Conservation (phyloP, 1,139 yeast genomes). For the Wickerhamiella pararugosa region DNA sequence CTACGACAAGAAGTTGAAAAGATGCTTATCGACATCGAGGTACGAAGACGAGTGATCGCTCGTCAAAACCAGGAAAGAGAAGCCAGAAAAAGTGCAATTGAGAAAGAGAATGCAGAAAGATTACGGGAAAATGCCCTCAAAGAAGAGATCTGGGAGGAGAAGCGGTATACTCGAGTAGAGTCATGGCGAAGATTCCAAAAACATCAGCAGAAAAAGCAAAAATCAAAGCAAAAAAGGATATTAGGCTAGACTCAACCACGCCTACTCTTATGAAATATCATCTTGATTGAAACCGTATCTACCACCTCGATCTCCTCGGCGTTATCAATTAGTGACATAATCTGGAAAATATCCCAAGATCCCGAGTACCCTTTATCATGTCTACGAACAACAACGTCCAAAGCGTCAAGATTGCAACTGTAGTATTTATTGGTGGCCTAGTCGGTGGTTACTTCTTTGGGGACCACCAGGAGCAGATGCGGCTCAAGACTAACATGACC, state of each 20-base stretch:
- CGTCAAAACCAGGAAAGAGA: slow-evolving; percentile 24
- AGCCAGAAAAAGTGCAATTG: slow-evolving; percentile 25
- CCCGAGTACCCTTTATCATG: too few species aligned
- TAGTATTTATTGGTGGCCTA: slow-evolving; percentile 5
- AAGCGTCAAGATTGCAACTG: background rate
- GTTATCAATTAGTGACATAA: background rate
- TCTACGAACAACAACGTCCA: too few species aligned
- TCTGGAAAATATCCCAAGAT: background rate
- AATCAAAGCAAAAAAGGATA: slow-evolving; percentile 24
- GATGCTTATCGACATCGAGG: slow-evolving; percentile 31
- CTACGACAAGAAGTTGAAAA: slow-evolving; percentile 31
- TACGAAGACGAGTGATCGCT: slow-evolving; percentile 31
- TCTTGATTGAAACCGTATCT: background rate
- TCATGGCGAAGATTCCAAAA: slow-evolving; percentile 45
- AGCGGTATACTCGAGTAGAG: slow-evolving; percentile 41
- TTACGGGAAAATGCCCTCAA: slow-evolving; percentile 27
- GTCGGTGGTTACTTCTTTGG: slow-evolving; percentile 7
- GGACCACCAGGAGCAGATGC: background rate
- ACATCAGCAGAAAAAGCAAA: slow-evolving; percentile 24
- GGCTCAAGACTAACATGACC: background rate
- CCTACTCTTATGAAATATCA: background rate
- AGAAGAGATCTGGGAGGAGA: slow-evolving; percentile 47
- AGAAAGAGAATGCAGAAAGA: slow-evolving; percentile 29
- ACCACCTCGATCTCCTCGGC: background rate
- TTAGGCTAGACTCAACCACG: slow-evolving; percentile 22